These are phyloP conservation scores for Salix viminalis DNA, from an alignment of 345 rosid species.

Conservation along the genomic window DNA sequence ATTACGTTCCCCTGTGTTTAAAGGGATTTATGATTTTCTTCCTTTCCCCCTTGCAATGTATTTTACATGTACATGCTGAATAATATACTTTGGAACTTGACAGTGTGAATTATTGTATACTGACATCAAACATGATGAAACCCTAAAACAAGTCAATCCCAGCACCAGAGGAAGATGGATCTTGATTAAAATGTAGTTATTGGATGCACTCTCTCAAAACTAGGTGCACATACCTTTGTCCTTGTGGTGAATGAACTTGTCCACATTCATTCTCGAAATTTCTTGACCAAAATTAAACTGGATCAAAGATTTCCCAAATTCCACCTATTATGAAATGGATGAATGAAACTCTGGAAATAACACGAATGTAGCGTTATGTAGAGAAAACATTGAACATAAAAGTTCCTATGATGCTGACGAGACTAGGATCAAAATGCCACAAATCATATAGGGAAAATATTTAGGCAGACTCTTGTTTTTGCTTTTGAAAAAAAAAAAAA, in stretches of 20 bases:
- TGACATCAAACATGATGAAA: background rate
- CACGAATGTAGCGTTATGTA: background rate
- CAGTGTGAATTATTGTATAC: too few species aligned
- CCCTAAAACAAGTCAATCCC: background rate
- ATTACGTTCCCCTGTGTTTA: background rate
- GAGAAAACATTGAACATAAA: background rate
- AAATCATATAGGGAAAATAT: too few species aligned
- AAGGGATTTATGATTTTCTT: background rate
- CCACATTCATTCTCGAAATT: background rate
- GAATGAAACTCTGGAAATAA: background rate
- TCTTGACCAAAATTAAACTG: background rate
- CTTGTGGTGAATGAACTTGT: background rate
- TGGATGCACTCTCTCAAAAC: background rate
- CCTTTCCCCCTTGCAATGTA: too few species aligned
- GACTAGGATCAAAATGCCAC: too few species aligned
- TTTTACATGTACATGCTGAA: too few species aligned
- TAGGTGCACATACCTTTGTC: background rate
- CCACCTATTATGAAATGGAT: background rate
- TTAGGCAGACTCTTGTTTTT: too few species aligned
- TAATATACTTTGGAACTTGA: too few species aligned
- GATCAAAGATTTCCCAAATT: background rate
- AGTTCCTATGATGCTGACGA: background rate
- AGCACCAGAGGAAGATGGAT: background rate
- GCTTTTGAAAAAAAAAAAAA: too few species aligned
- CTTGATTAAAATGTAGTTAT: background rate